phyloP scores from a whole-genome alignment of 306 rosid species.

The Malus fusca region DNA sequence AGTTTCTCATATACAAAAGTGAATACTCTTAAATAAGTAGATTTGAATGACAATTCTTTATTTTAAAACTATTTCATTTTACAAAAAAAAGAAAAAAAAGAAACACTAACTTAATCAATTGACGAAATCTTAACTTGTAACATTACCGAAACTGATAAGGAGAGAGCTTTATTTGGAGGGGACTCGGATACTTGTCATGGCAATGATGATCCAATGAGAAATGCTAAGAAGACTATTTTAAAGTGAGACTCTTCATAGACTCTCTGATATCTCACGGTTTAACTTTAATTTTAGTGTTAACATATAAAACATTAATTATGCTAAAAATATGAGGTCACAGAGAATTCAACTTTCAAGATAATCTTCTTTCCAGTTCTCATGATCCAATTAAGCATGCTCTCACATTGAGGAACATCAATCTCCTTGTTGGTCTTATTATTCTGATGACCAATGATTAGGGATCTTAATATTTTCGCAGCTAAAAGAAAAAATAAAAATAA shows the following conservation, averaged over 20 bases:
- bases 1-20: no score
- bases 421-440: conserved; percentile 11
- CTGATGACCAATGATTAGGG: conserved; percentile 39
- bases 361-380: not conserved
- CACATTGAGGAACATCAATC: conserved; percentile 24
- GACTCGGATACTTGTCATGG: conserved; percentile 12
- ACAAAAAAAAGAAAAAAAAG: not conserved
- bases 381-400: conserved; percentile 18
- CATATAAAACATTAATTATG: no score
- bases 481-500: not conserved
- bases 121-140: not conserved
- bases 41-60: not conserved
- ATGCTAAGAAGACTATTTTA: no score
- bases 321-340: no score
- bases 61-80: not conserved
- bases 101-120: not conserved
- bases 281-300: no score
- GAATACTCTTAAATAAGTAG: no score
- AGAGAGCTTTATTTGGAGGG: conserved; percentile 11
- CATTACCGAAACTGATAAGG: not conserved
- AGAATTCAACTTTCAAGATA: no score
- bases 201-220: not conserved
- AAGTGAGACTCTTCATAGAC: no score
- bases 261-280: no score
- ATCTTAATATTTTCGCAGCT: conserved; percentile 7